Conservation (phyloP, 2,329 filamentous ascomycete species). For the Beauveria brongniartii region DNA sequence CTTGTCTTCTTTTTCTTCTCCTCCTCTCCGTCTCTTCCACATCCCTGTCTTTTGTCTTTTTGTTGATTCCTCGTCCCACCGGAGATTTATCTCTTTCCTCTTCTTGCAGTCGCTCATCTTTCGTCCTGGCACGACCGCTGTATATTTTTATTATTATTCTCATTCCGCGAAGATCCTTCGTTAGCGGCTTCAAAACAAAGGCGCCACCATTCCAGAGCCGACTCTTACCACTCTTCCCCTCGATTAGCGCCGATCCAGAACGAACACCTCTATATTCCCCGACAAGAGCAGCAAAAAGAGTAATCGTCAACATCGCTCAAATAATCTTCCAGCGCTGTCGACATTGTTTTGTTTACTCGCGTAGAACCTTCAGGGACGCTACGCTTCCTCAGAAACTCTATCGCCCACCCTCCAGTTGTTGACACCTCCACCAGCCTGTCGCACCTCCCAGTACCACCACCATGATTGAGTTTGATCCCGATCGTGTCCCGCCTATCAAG, state of each 20-base stretch:
- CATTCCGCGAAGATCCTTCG: neutral
- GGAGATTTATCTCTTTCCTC: neutral
- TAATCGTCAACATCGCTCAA: neutral
- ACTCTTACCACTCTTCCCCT: neutral
- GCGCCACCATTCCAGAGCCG: neutral
- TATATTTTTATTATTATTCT: neutral
- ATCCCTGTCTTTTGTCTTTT: neutral
- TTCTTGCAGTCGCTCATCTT: neutral
- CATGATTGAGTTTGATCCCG: constrained; percentile 47
- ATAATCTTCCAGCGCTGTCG: neutral
- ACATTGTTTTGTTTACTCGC: neutral
- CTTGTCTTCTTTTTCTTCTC: neutral
- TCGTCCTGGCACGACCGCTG: neutral
- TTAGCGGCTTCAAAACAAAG: neutral
- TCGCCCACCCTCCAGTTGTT: neutral
- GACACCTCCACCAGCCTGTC: neutral
- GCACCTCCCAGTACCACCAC: constrained; percentile 5
- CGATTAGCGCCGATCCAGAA: constrained; percentile 6
- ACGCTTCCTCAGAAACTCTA: neutral
- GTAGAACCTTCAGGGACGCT: neutral
- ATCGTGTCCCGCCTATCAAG: constrained; percentile 48
- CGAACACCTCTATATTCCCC: neutral
- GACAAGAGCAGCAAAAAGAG: neutral
- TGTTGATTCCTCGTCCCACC: neutral
- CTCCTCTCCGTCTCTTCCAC: neutral